Base-by-base conservation (phyloP, 2,329 filamentous ascomycete species). In the Aspergillus latus region DNA sequence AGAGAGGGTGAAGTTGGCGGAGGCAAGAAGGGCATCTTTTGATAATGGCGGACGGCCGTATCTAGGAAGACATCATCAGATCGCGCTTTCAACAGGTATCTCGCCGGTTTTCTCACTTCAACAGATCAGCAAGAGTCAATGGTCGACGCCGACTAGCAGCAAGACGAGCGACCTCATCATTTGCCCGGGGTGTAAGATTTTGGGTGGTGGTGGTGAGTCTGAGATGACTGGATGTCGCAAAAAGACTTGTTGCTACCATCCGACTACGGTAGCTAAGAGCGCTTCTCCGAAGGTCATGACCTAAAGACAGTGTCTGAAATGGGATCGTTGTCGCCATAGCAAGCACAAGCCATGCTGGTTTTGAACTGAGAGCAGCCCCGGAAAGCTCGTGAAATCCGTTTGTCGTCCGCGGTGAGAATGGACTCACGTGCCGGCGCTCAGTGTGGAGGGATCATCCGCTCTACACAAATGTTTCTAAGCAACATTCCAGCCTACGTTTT, bases 1-100 rank as follows among this genome's bases (percentile, higher is more conserved):
- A 29, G 88, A 90, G 63, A 97, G 88, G 10, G 94, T 96, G 77
- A 97, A 97, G 78, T 97, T 96, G 60, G 94, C 94, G 1, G 92
- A 97, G 37, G 88, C 86, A 66, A 96, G 86, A 54, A 99, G 84
- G 21, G 90, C 89, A 40, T 87, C 81, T 54, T 88, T 84, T 2
- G 89, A 89, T 50, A 97, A 83, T 0, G 94, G 92, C 32, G 93
- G 93, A 5, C 89, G 87, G 59, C 94, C 94, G 75, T 87, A 84
- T 71, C 84, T 85, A 56, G 3, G 52, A 57, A 42, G 15, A 13
- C 2, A 28, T 32, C 6, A 37, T 57, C 34, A 49, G 45, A 15
- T 39, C 54, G 51, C 16, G 32, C 4, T 21, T 7, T 30, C 15
- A n/a, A 28, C 7, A 9, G 5, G 4, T 47, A 40, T 37, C 8